Conservation (phyloP, 2,329 filamentous ascomycete genomes). For the Talaromyces islandicus region DNA sequence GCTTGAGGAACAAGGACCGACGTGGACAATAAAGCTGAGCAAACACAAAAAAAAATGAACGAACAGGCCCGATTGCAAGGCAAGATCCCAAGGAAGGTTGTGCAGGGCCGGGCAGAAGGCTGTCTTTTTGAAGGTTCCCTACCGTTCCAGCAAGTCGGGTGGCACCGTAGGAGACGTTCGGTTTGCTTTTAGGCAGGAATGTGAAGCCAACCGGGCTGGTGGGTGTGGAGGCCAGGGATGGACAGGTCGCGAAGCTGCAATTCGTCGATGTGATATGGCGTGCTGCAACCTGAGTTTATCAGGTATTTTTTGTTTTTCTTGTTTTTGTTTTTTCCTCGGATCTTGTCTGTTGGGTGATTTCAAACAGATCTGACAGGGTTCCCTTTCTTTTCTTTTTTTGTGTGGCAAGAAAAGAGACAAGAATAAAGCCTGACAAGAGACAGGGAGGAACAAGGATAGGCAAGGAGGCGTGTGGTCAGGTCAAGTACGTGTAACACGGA, state of each 20-base stretch:
- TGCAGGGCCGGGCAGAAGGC: conserved; percentile 23
- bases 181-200: conserved; percentile 26
- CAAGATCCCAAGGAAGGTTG: conserved; percentile 22
- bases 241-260: background rate
- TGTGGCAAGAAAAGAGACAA: background rate
- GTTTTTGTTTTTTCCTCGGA: background rate
- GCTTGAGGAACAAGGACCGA: background rate
- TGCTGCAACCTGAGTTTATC: background rate
- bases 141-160: conserved; percentile 11
- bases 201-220: conserved; percentile 18
- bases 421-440: too few species aligned
- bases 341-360: background rate
- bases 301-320: background rate
- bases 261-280: background rate
- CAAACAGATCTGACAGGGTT: background rate
- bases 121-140: conserved; percentile 27
- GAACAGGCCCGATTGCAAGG: conserved; percentile 9
- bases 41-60: conserved; percentile 7
- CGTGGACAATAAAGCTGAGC: background rate
- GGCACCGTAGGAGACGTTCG: conserved; percentile 11
- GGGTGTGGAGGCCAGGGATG: background rate
- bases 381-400: background rate
- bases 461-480: background rate
- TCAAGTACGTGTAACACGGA: background rate
- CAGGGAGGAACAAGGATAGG: background rate